Base-by-base conservation (phyloP, 2,329 filamentous ascomycete species). In the Lasiodiplodia hormozganensis region DNA sequence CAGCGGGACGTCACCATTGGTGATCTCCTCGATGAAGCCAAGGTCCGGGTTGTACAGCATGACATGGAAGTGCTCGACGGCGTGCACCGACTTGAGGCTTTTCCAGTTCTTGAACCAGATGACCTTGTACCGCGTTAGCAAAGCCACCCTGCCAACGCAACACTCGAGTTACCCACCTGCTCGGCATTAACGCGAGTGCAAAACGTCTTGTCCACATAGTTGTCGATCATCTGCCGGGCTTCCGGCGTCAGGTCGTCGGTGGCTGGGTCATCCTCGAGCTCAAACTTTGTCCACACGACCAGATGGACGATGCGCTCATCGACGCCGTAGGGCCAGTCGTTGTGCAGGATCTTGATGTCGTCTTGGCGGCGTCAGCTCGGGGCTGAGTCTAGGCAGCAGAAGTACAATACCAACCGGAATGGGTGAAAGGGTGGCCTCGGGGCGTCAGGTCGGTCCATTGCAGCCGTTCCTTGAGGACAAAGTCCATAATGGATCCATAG, bases 71-170 rank as follows among this genome's bases (percentile, higher is more conserved):
- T 98, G 95, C 83, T 97, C 94, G 12, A 98, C 88, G 0, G 92
- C 89, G 73, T 93, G 88, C 34, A 98, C 88, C 28, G 91, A 96
- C 82, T 97, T 97, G 72, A 97, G 82, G 18, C 86, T 88, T 66
- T 85, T 87, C 93, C 94, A 97, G 76, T 98, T 98, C 83, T 92
- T 96, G 82, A 97, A 97, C 93, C 94, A 98, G 70, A 94, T 77
- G 54, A 92, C 87, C 83, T 85, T 77, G 79, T 54, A 25, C n/a
- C 16, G 51, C 31, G 49, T 70, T 40, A 69, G 68, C 53, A 71
- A 53, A 52, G 43, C 34, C 54, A 67, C 54, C 11, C 12, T 7
- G 14, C 40, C 28, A 18, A 40, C 53, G 52, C 53, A 28, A 25
- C 23, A 6, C 16, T 40, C 28, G 25, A 14, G 36, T 23, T 25